Evolutionary conservation across 140 eudicot genomes (phyloP), one percentile per base, ranked within the genome.

Genomic region (Bidens hawaiensis): DNA sequence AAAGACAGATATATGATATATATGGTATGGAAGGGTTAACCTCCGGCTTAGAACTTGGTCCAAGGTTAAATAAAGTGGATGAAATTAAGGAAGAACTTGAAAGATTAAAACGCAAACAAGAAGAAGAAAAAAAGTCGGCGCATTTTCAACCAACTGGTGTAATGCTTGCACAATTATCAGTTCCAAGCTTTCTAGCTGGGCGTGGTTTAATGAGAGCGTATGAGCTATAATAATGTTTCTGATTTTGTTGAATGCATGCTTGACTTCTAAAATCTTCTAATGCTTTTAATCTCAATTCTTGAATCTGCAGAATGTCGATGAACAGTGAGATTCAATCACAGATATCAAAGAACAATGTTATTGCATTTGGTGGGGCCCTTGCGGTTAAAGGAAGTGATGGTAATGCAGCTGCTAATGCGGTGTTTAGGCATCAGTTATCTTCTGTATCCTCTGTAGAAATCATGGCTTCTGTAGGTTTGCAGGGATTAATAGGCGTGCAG

Each of bases 21-120:
- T 93, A 93, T 77, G 99, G 99, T 41, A 93, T 93, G 99, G 99
- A 93, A 76, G 99, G 99, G 53, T 50, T 93, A 33, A 82, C 80
- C 3, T 82, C 99, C 11, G 96, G 96, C 38, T 65, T 93, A 46
- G 95, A 93, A 78, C 99, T 93, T 57, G 99, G 99, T 61, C 87
- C 94, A 18, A 88, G 75, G 69, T 75, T 93, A 53, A 71, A 81
- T 69, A 81, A 77, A 70, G 87, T 64, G 4, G 95, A 82, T 65
- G 94, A 93, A 64, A 81, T 93, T 41, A 93, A 85, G 75, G 88
- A 81, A 78, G 96, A 93, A 76, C 95, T 93, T 27, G 99, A 93
- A 76, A 85, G 87, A 67, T 60, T 93, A 67, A 75, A 78, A 57
- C 93, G 95, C 6, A 76, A 49, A 58, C 78, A 73, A 71, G 93